Evolutionary conservation across 495 filamentous ascomycete species (phyloP).

Genomic region (Tetracladium setigerum): DNA sequence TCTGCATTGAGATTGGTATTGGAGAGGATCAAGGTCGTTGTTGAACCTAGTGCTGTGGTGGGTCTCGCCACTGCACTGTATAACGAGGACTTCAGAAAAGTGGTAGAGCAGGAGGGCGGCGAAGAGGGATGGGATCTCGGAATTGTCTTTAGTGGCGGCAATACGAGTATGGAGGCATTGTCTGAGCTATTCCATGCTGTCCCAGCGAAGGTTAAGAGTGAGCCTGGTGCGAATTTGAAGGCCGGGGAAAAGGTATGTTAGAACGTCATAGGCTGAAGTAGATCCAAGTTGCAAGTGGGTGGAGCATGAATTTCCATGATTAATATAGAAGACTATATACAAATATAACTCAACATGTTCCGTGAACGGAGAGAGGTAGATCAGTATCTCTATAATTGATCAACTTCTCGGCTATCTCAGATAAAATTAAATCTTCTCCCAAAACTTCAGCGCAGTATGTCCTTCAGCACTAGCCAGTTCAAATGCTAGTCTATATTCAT

Average conservation of each 20-base stretch:
- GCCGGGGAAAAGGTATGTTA: too few relatives aligned
- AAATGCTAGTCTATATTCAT: slow-evolving; percentile 30
- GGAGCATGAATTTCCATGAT: too few relatives aligned
- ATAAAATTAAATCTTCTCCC: too few relatives aligned
- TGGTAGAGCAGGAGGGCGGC: slow-evolving; percentile 64
- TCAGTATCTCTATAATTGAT: too few relatives aligned
- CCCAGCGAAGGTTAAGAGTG: not conserved
- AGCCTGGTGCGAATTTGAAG: too few relatives aligned
- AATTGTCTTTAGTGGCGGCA: slow-evolving; percentile 80
- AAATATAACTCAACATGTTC: too few relatives aligned
- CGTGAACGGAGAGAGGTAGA: too few relatives aligned
- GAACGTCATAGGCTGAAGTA: too few relatives aligned
- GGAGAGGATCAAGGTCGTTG: slow-evolving; percentile 85
- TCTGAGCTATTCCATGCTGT: slow-evolving; percentile 46
- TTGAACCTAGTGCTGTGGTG: slow-evolving; percentile 87
- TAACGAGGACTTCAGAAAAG: slow-evolving; percentile 70
- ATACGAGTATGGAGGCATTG: slow-evolving; percentile 77
- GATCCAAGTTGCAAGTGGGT: too few relatives aligned
- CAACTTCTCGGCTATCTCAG: too few relatives aligned
- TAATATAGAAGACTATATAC: too few relatives aligned
- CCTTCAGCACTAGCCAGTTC: slow-evolving; percentile 26
- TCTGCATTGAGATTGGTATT: slow-evolving; percentile 67
- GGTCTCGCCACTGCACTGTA: slow-evolving; percentile 75
- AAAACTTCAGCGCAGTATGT: too few relatives aligned
- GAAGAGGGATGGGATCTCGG: slow-evolving; percentile 80